phyloP scores from a whole-genome alignment of 805 yeast genomes.

The Phaffomyces opuntiae region DNA sequence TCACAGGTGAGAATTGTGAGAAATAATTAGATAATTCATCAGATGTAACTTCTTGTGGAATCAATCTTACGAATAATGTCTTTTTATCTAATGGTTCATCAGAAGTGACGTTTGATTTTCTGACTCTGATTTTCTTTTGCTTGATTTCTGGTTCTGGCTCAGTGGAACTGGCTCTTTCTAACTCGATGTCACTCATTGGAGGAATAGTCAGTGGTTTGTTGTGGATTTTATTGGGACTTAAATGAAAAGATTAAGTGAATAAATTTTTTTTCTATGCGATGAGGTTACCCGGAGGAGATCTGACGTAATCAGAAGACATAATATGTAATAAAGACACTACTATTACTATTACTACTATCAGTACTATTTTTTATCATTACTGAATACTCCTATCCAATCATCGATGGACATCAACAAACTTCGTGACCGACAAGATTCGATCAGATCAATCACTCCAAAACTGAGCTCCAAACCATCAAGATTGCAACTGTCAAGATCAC shows the following conservation, averaged over 20 bases:
- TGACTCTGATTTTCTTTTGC: neutral
- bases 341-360: too few relatives aligned
- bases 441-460: constrained; percentile 6
- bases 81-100: constrained; percentile 31
- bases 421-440: neutral
- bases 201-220: neutral
- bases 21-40: constrained; percentile 80
- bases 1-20: constrained; percentile 89
- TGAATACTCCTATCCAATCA: neutral
- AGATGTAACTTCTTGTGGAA: constrained; percentile 74
- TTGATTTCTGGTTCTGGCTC: neutral
- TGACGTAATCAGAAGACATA: neutral
- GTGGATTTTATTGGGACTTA: too few relatives aligned
- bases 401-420: neutral
- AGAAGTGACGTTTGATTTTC: neutral
- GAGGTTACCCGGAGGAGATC: constrained; percentile 11
- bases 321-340: too few relatives aligned
- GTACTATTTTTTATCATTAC: neutral
- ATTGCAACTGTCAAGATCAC: constrained; percentile 14
- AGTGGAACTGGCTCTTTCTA: neutral
- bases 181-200: neutral
- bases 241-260: neutral
- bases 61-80: constrained; percentile 79
- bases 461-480: constrained; percentile 16
- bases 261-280: constrained; percentile 9